phyloP scores from a whole-genome alignment of 169 alveolate species.

The Cryptosporidium parvum region DNA sequence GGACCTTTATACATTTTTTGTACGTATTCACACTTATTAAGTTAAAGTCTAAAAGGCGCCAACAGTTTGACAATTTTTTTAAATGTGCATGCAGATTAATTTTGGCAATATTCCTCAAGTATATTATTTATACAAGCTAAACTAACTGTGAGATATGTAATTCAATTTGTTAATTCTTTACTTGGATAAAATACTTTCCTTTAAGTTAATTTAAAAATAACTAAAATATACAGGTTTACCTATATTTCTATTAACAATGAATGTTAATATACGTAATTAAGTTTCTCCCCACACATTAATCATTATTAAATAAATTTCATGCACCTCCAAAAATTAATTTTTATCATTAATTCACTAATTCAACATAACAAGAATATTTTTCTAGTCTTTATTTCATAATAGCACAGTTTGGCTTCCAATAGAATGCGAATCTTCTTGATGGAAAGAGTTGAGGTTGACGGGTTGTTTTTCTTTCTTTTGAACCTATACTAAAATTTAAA shows the following conservation, averaged over 20 bases:
- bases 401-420: background rate
- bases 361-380: background rate
- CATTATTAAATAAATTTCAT: too few species aligned
- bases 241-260: too few species aligned
- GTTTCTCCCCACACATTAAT: background rate
- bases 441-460: background rate
- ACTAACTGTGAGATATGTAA: background rate
- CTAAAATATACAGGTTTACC: too few species aligned
- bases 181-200: background rate
- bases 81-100: background rate
- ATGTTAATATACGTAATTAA: background rate
- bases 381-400: background rate
- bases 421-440: too few species aligned
- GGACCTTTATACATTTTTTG: background rate
- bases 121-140: background rate
- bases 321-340: too few species aligned
- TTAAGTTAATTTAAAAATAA: too few species aligned
- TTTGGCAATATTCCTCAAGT: background rate
- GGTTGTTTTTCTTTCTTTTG: background rate
- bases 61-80: background rate
- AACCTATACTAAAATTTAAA: background rate
- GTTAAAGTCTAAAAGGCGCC: constrained; percentile 32
- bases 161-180: too few species aligned
- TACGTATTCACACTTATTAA: constrained; percentile 20
- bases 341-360: background rate